Evolutionary conservation across 208 protist genomes (phyloP).

Genomic region (Novymonas esmeraldas): DNA sequence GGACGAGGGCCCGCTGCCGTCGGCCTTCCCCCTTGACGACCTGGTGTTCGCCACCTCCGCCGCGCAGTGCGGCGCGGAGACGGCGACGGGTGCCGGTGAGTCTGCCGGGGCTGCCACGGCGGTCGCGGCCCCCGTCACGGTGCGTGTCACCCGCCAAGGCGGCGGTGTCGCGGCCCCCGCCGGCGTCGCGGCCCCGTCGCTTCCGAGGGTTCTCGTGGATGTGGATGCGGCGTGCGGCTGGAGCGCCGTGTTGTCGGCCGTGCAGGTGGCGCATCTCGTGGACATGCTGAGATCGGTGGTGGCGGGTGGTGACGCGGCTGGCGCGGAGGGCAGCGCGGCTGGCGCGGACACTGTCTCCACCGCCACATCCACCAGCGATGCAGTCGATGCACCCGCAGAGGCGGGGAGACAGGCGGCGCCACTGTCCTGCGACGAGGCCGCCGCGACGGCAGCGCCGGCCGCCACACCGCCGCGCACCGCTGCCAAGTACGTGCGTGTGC

Average conservation of each 20-base stretch:
- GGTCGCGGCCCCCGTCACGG: conserved; percentile 18
- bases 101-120: background rate
- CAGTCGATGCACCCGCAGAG: background rate
- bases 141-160: conserved; percentile 20
- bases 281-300: conserved; percentile 9
- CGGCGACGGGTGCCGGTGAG: background rate
- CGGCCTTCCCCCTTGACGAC: conserved; percentile 24
- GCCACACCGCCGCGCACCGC: conserved; percentile 16
- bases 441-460: conserved; percentile 10
- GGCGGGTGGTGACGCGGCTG: background rate
- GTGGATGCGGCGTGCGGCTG: conserved; percentile 24
- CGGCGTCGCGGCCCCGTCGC: background rate
- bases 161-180: background rate
- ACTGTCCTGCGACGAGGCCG: conserved; percentile 14
- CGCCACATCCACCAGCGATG: background rate
- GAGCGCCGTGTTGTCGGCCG: conserved; percentile 25
- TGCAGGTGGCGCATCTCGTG: conserved; percentile 22
- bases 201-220: conserved; percentile 14
- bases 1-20: conserved; percentile 25
- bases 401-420: background rate
- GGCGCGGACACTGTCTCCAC: background rate
- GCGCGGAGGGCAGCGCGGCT: background rate
- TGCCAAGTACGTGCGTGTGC: conserved; percentile 26
- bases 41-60: conserved; percentile 23
- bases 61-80: background rate